Evolutionary conservation across 805 yeast genomes (phyloP).

Genomic region (Ascoidea tarda): DNA sequence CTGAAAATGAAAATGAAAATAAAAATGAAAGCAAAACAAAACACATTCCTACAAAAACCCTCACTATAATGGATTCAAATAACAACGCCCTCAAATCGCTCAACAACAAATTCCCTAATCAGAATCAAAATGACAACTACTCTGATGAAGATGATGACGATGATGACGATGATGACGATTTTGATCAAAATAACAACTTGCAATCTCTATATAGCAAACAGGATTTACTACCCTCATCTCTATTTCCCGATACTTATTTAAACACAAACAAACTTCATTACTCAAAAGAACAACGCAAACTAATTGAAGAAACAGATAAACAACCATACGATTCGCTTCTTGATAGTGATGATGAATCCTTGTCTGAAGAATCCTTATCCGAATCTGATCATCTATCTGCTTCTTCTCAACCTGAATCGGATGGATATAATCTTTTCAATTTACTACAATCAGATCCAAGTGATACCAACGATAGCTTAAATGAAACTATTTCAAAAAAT

Average conservation of each 20-base stretch:
- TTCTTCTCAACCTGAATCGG: constrained; percentile 11
- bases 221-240: constrained; percentile 27
- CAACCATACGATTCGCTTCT: neutral
- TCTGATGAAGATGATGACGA: constrained; percentile 10
- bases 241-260: constrained; percentile 12
- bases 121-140: no score
- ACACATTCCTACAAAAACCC: no score
- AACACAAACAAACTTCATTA: neutral
- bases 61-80: no score
- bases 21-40: no score
- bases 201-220: constrained; percentile 13
- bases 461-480: constrained; percentile 2
- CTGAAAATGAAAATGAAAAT: no score
- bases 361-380: constrained; percentile 11
- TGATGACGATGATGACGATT: constrained; percentile 5
- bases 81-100: no score
- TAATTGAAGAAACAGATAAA: constrained; percentile 1
- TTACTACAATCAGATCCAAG: no score
- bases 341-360: constrained; percentile 10
- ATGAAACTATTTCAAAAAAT: constrained; percentile 12
- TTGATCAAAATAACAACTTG: constrained; percentile 9
- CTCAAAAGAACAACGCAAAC: neutral
- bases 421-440: constrained; percentile 10
- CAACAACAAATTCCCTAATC: no score
- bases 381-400: constrained; percentile 11